Evolutionary conservation across 139 green algal genomes (phyloP), one percentile per base, ranked within the genome.

Genomic region (Tetraselmis chui): DNA sequence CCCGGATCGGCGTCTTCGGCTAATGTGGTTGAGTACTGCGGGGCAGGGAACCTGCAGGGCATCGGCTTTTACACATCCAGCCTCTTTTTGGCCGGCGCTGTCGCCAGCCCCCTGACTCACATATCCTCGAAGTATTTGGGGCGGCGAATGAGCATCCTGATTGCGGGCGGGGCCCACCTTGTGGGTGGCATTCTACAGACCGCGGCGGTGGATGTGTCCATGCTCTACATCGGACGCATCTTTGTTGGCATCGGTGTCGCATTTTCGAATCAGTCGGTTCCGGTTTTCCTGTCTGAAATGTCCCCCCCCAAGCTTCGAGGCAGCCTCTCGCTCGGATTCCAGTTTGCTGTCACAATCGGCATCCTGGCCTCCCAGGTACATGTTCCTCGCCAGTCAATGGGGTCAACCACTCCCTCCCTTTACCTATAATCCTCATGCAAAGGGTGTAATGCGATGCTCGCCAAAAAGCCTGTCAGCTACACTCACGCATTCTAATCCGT

Each of bases 171-270:
- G 25, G 86, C 86, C 79, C 95, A 93, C 85, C 79, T 91, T 24
- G 67, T 89, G 2, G 91, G 91, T 1, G 86, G 87, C 1, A 86
- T 59, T 11, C 85, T 94, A 11, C 84, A 90, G n/a, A 83, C 87
- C 0, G 83, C 58, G 22, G 90, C 92, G 23, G 31, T 86, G 2
- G 28, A 92, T 32, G 76, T 94, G 28, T 31, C 79, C n/a, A 93
- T 94, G 92, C 88, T 97, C 23, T 84, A 95, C 59, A 79, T 92
- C 1, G 93, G 93, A 1, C 87, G 93, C 28, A 77, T 95, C 23
- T 82, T 92, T 28, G 84, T 97, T 26, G 93, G 93, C 24, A 77
- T 97, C 23, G 93, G 91, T 1, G 89, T 97, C 24, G 93, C 92
- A 23, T 89, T 95, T 80, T 90, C 91, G 32, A 93, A 88, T 59